phyloP scores from a whole-genome alignment of 768 basidiomycete genomes.

The Suillus ampliporus region DNA sequence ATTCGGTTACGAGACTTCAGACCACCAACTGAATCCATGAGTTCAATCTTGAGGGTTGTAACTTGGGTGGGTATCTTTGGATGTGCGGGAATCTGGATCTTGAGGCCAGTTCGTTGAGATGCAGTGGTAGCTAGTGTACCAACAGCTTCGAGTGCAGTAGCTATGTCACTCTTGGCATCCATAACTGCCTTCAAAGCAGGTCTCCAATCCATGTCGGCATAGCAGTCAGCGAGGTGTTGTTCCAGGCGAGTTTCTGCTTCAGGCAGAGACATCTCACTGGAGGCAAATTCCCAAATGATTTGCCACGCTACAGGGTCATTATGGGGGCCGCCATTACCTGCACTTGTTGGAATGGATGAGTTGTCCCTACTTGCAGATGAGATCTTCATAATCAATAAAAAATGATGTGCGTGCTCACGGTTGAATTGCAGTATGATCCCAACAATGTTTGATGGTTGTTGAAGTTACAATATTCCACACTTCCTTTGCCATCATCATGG shows the following conservation, averaged over 20 bases:
- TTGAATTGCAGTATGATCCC: slow-evolving; percentile 37
- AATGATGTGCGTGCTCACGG: not conserved
- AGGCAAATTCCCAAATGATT: slow-evolving; percentile 14
- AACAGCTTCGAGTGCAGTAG: too few species aligned
- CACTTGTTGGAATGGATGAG: not conserved
- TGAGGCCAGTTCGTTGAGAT: too few species aligned
- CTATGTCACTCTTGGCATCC: not conserved
- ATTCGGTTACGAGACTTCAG: slow-evolving; percentile 17
- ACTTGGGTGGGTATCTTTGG: slow-evolving; percentile 5
- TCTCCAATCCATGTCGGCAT: not conserved
- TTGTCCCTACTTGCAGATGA: not conserved
- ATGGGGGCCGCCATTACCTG: not conserved
- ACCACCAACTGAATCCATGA: slow-evolving; percentile 19
- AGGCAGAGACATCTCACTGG: slow-evolving; percentile 8
- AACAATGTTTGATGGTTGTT: slow-evolving; percentile 42
- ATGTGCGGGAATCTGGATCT: too few species aligned
- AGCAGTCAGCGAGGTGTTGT: slow-evolving; percentile 7
- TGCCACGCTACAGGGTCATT: slow-evolving; percentile 15
- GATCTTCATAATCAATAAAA: not conserved
- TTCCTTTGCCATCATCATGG: slow-evolving; percentile 36
- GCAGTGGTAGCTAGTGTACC: too few species aligned
- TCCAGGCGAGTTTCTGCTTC: slow-evolving; percentile 1
- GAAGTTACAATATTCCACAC: slow-evolving; percentile 38
- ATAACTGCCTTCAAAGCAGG: slow-evolving; percentile 5
- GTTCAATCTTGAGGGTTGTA: slow-evolving; percentile 11